phyloP scores from a whole-genome alignment of 768 basidiomycete species.

The Udeniomyces megalosporus region DNA sequence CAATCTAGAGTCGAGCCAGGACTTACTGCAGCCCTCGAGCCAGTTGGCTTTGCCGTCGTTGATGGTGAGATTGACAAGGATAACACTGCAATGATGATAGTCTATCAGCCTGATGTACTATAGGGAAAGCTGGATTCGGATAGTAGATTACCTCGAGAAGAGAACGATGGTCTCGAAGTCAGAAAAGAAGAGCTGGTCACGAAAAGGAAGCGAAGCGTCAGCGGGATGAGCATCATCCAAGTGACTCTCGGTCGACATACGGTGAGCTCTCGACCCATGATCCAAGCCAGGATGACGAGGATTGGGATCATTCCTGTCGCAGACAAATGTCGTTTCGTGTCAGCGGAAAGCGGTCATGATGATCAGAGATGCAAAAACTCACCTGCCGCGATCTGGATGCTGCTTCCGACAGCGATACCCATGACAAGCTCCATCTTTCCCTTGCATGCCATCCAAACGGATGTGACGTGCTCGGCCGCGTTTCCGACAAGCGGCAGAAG shows the following conservation, averaged over 20 bases:
- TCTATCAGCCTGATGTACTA: background rate
- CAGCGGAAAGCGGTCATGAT: background rate
- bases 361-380: background rate
- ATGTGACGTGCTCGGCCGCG: slow-evolving; percentile 14
- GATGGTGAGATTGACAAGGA: slow-evolving; percentile 27
- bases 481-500: slow-evolving; percentile 13
- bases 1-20: too few species aligned
- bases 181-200: slow-evolving; percentile 23
- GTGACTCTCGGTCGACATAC: background rate
- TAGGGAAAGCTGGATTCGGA: background rate
- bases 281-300: slow-evolving; percentile 78
- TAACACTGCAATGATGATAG: slow-evolving; percentile 12
- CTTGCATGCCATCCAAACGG: slow-evolving; percentile 16
- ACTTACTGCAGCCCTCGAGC: background rate
- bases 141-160: too few species aligned
- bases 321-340: too few species aligned
- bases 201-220: background rate
- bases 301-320: slow-evolving; percentile 45
- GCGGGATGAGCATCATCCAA: slow-evolving; percentile 1
- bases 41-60: slow-evolving; percentile 25
- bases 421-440: slow-evolving; percentile 17
- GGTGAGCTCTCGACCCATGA: slow-evolving; percentile 31
- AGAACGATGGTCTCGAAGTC: slow-evolving; percentile 26
- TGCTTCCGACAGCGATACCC: slow-evolving; percentile 24
- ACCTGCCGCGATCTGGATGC: slow-evolving; percentile 38